Evolutionary conservation across 208 protist species (phyloP), one percentile per base, ranked within the genome.

Genomic region (Phytomonas sp.): DNA sequence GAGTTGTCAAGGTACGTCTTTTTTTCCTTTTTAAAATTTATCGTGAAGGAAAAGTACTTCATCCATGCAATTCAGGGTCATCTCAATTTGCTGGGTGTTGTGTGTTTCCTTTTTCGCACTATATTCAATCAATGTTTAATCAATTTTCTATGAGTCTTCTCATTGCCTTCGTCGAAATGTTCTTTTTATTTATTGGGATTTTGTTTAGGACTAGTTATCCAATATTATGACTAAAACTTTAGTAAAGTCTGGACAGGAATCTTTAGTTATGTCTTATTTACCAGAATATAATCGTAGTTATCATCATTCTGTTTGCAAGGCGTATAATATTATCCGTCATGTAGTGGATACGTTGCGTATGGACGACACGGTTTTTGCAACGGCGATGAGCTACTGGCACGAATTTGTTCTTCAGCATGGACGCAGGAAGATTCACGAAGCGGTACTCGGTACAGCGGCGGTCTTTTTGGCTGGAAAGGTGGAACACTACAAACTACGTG

Each of bases 401-500:
- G 84, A 86, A 64, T 96, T 93, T 74, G 79, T 84, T 8, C 76
- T 68, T 23, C 68, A 73, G n/a, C 80, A 87, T 78, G 88, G 87
- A 17, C 73, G 75, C 29, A 73, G 74, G 32, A 79, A 76, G 37
- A 71, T 91, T 33, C 80, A 96, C 65, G 83, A 87, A 51, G 75
- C 89, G 8, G 82, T 96, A 20, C 78, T 96, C 9, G 84, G 79
- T 66, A 80, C 84, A 20, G 84, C 91, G 4, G 91, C 85, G 67
- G 77, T 91, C 26, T 96, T 96, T 71, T 78, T 96, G 20, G 91
- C 91, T 26, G 80, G 76, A 13, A 96, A 96, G 62, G 85, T 96
- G 8, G 87, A 93, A 70, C 91, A 96, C 72, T 89, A 87, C 33
- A 86, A 87, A 68, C 68, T 93, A n/a, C 82, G 80, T 29, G 76